Percentiles rank a stretch among this genome's conserved stretches.
Evolutionary conservation across 164 flowering plant species (phyloP).

Genomic region (Sedum album): DNA sequence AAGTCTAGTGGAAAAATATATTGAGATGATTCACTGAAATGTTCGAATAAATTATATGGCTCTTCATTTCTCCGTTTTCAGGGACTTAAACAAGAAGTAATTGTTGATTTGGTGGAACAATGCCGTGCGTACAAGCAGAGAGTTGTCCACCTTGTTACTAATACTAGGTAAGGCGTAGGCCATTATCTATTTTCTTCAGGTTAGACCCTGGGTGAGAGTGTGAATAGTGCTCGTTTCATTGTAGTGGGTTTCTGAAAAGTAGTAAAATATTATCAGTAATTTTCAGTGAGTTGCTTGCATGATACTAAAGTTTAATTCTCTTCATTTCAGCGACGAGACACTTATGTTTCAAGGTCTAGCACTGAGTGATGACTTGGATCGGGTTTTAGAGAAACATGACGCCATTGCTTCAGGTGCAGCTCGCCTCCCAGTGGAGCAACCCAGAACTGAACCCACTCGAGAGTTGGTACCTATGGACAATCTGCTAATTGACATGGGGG

Average conservation of each 20-base stretch:
- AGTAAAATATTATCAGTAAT: too few species aligned
- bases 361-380: conserved; percentile 94
- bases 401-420: conserved; percentile 68
- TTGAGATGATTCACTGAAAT: too few species aligned
- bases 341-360: conserved; percentile 80
- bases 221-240: too few species aligned
- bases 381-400: conserved; percentile 72
- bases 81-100: neutral
- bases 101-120: neutral
- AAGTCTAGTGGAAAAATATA: too few species aligned
- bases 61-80: neutral
- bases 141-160: neutral
- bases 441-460: conserved; percentile 40
- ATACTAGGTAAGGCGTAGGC: neutral
- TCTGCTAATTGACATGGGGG: conserved; percentile 44
- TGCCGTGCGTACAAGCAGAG: neutral
- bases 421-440: conserved; percentile 31
- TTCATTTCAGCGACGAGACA: conserved; percentile 66
- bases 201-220: too few species aligned
- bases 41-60: too few species aligned
- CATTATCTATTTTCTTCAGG: too few species aligned
- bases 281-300: too few species aligned
- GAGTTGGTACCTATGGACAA: conserved; percentile 51
- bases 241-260: too few species aligned
- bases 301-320: too few species aligned